Evolutionary conservation across 371 early-diverging fungal genomes (phyloP).

Genomic region (Mortierella sp.): DNA sequence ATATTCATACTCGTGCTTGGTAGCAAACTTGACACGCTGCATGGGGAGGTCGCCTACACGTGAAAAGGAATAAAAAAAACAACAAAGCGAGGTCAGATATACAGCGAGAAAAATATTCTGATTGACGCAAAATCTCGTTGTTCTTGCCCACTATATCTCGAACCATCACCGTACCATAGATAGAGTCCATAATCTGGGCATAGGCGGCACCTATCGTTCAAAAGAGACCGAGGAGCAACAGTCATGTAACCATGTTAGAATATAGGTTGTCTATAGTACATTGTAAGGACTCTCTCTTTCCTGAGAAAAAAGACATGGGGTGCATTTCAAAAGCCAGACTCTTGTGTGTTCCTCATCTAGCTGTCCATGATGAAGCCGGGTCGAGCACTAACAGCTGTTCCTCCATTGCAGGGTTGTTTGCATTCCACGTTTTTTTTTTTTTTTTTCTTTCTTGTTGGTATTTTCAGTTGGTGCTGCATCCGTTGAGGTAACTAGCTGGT

Average conservation of each 20-base stretch:
- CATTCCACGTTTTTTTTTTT: background rate
- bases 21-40: conserved; percentile 89
- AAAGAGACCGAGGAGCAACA: background rate
- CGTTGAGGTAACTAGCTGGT: background rate
- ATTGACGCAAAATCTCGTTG: background rate
- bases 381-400: background rate
- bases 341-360: background rate
- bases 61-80: conserved; percentile 13
- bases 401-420: background rate
- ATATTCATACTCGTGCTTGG: conserved; percentile 94
- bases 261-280: background rate
- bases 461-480: background rate
- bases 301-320: background rate
- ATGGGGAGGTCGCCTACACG: conserved; percentile 79
- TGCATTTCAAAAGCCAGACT: background rate
- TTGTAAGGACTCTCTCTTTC: background rate
- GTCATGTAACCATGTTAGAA: too few species aligned
- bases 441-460: too few species aligned
- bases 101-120: background rate
- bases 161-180: conserved; percentile 71
- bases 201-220: conserved; percentile 80
- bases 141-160: background rate
- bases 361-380: background rate
- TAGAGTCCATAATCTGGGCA: conserved; percentile 94
- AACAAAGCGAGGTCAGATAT: conserved; percentile 1